Evolutionary conservation across 129 eudicot species (phyloP), one percentile per base, ranked within the genome.

Genomic region (Chrysanthemum lavandulifolium): DNA sequence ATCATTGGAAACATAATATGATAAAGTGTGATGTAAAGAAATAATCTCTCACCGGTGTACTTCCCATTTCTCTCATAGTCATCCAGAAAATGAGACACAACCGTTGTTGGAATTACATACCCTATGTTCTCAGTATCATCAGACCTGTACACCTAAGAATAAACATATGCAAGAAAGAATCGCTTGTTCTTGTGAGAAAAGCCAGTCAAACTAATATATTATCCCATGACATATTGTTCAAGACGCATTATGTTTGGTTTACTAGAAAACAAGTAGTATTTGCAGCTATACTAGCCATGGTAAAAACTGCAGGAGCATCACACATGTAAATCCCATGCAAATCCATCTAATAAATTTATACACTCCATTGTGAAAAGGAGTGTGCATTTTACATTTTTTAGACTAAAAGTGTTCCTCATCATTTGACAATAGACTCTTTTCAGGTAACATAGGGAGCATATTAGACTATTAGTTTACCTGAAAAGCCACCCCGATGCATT

Each of bases 401-500:
- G 9, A 27, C 27, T 15, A 52, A 43, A 31, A 12, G 47, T 25
- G 25, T 55, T 71, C 40, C 43, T 40, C 47, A 7, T 40, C 47
- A 56, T 63, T 50, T 62, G 65, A 65, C 62, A 74, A 51, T 36
- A 54, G 62, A 74, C 58, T 36, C 48, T 74, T 18, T 13, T 73
- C 16, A 52, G 25, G 13, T 74, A 54, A 43, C 56, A 19, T 65
- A 74, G 49, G 50, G 43, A 68, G 69, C 50, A 61, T 67, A 36
- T 56, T 73, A 13, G 67, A 71, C 65, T 61, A 65, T 74, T 40
- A 68, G 71, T 65, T n/a, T 86, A 94, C 98, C 97, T 94, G 98
- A 86, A 94, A 94, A 43, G 98, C 98, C 71, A 94, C 97, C 7
- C 98, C 98, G 15, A 94, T 88, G 86, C 98, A 94, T 63, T 94